Conservation (phyloP, 2,329 filamentous ascomycete genomes). For the Sporothrix protearum region DNA sequence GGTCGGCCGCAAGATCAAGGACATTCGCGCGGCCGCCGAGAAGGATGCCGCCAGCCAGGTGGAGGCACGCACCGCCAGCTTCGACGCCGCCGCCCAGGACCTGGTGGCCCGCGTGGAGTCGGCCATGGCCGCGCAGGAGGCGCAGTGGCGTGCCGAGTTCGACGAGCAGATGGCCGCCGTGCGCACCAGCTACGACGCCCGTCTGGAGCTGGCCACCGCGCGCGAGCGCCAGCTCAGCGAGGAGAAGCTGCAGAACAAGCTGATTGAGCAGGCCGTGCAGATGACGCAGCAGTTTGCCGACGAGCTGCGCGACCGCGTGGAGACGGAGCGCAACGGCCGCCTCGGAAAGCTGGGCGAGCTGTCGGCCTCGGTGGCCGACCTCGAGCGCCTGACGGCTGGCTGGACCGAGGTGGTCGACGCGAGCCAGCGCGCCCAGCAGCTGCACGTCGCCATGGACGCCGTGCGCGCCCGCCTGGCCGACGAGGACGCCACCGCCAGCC, state of each 20-base stretch:
- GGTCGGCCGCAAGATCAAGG: constrained; percentile 73
- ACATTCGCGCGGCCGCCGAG: constrained; percentile 66
- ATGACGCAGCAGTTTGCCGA: constrained; percentile 80
- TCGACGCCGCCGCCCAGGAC: constrained; percentile 81
- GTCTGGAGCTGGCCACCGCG: constrained; percentile 73
- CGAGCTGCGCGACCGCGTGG: constrained; percentile 76
- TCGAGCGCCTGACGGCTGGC: constrained; percentile 80
- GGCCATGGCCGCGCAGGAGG: constrained; percentile 76
- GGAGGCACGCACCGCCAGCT: constrained; percentile 65
- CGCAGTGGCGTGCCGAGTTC: constrained; percentile 81
- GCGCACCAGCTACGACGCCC: constrained; percentile 72
- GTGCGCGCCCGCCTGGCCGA: constrained; percentile 63
- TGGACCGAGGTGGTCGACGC: constrained; percentile 89
- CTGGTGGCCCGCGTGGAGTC: constrained; percentile 84
- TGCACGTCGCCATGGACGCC: constrained; percentile 92
- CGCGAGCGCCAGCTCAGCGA: constrained; percentile 77
- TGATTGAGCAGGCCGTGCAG: constrained; percentile 84
- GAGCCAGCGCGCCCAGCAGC: constrained; percentile 90
- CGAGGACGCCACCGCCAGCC: constrained; percentile 14
- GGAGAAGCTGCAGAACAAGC: constrained; percentile 75
- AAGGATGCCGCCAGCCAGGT: constrained; percentile 73
- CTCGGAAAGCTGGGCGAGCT: constrained; percentile 82
- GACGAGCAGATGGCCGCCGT: constrained; percentile 79
- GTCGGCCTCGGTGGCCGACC: constrained; percentile 69
- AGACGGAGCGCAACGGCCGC: constrained; percentile 81